Percentiles rank a stretch among this genome's conserved stretches.
These are phyloP conservation scores for Beauveria caledonica DNA, from an alignment of 2,329 filamentous ascomycete genomes.

Conservation along the genomic window DNA sequence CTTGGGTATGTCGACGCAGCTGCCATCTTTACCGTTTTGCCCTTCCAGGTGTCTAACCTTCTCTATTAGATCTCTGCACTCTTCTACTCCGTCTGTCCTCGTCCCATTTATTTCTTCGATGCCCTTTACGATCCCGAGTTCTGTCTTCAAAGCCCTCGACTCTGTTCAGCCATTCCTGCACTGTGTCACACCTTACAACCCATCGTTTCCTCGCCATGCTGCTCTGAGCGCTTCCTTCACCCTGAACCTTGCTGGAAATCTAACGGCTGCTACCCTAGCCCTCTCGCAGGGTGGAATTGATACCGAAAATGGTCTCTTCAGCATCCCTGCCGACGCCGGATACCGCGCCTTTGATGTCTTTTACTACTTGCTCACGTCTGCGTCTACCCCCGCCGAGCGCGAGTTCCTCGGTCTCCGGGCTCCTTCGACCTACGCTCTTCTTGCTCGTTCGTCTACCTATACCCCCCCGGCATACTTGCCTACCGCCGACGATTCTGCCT, in stretches of 20 bases:
- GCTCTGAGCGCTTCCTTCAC: slow-evolving; percentile 76
- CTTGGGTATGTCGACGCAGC: slow-evolving; percentile 55
- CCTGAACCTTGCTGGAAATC: slow-evolving; percentile 69
- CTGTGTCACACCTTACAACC: slow-evolving; percentile 82
- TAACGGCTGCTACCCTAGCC: slow-evolving; percentile 67
- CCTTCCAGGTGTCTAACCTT: neutral
- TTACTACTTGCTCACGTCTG: slow-evolving; percentile 90
- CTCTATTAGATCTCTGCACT: slow-evolving; percentile 66
- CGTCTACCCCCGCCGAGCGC: slow-evolving; percentile 78
- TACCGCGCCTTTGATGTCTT: slow-evolving; percentile 96
- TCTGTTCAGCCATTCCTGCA: slow-evolving; percentile 80
- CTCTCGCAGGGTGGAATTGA: slow-evolving; percentile 85
- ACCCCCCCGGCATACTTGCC: slow-evolving; percentile 80
- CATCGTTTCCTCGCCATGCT: slow-evolving; percentile 71
- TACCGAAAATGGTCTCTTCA: slow-evolving; percentile 68
- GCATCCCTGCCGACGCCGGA: slow-evolving; percentile 69
- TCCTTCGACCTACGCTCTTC: slow-evolving; percentile 66
- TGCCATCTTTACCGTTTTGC: slow-evolving; percentile 13
- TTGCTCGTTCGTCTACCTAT: slow-evolving; percentile 80
- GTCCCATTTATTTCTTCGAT: slow-evolving; percentile 73
- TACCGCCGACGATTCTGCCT: slow-evolving; percentile 83
- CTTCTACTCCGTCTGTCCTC: slow-evolving; percentile 77
- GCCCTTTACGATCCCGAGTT: slow-evolving; percentile 68
- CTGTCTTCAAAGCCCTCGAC: slow-evolving; percentile 69
- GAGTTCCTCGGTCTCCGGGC: slow-evolving; percentile 79